Conservation (phyloP, 2,329 filamentous ascomycete genomes). For the Cladobotryum protrusum region DNA sequence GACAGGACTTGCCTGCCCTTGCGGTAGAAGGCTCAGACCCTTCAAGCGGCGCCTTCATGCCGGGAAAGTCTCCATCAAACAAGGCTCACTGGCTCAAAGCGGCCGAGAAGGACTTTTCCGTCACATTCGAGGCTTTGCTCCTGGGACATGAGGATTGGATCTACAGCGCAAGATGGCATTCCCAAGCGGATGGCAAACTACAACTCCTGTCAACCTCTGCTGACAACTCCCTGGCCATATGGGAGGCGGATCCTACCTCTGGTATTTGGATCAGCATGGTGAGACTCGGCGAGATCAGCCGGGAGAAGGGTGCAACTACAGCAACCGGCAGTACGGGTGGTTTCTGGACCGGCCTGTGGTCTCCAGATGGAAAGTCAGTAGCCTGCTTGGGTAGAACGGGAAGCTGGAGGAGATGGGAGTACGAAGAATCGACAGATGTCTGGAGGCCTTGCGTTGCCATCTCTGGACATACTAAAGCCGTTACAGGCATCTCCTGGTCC, state of each 20-base stretch:
- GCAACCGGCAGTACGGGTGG: conserved; percentile 93
- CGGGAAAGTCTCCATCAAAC: conserved; percentile 74
- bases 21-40: conserved; percentile 51
- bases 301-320: conserved; percentile 91
- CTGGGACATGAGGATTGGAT: conserved; percentile 98
- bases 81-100: conserved; percentile 75
- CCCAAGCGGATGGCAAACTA: conserved; percentile 44
- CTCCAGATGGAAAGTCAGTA: conserved; percentile 66
- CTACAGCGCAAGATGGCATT: conserved; percentile 76
- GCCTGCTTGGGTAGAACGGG: conserved; percentile 84
- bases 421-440: conserved; percentile 51
- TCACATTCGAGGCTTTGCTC: conserved; percentile 89
- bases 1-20: conserved; percentile 55
- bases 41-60: conserved; percentile 50
- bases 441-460: conserved; percentile 76
- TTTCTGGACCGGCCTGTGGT: conserved; percentile 95
- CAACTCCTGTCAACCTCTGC: conserved; percentile 86
- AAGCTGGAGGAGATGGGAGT: conserved; percentile 84
- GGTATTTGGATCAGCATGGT: conserved; percentile 88
- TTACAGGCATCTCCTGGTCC: conserved; percentile 80
- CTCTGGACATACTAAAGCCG: conserved; percentile 75
- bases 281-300: conserved; percentile 85
- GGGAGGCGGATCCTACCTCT: conserved; percentile 76
- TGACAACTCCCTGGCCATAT: conserved; percentile 90
- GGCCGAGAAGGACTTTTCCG: conserved; percentile 58